A percentile compares a stretch with the other conserved stretches of the same genome.
These are phyloP conservation scores for Phytopythium chamaehyphon DNA, from an alignment of 352 stramenopile genomes.

Conservation along the genomic window DNA sequence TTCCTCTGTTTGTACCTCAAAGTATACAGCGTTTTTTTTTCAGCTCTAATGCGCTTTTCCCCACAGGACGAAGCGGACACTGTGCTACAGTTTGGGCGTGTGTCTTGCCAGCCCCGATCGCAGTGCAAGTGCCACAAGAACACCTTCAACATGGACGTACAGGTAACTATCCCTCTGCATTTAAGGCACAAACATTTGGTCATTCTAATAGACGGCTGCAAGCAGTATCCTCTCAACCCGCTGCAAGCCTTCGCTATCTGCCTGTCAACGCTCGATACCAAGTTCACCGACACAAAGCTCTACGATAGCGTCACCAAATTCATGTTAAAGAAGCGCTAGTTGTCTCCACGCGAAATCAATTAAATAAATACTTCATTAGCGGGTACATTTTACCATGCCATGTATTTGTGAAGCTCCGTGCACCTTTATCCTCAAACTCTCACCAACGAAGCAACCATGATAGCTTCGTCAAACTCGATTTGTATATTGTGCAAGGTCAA, in stretches of 20 bases:
- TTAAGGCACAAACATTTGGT: too few species aligned
- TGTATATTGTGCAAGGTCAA: too few species aligned
- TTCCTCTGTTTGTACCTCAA: too few species aligned
- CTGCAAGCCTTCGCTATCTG: constrained; percentile 89
- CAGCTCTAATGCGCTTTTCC: too few species aligned
- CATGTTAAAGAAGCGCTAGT: constrained; percentile 20
- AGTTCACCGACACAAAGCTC: constrained; percentile 49
- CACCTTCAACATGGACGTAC: constrained; percentile 93
- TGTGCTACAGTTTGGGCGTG: constrained; percentile 55
- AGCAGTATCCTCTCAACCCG: constrained; percentile 71
- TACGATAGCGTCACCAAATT: constrained; percentile 44
- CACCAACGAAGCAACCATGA: too few species aligned
- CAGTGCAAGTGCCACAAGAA: constrained; percentile 79
- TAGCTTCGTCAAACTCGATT: too few species aligned
- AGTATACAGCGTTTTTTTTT: too few species aligned
- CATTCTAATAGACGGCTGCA: constrained; percentile 3
- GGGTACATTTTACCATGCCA: too few species aligned
- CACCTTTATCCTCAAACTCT: too few species aligned
- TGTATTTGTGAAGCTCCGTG: too few species aligned
- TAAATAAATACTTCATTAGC: too few species aligned
- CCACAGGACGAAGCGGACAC: constrained; percentile 12
- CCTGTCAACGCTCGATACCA: constrained; percentile 82
- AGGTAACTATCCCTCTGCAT: too few species aligned
- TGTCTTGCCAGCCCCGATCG: constrained; percentile 44
- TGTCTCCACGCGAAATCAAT: neutral